These are phyloP conservation scores for Aspergillus novofumigatus DNA, from an alignment of 2,329 filamentous ascomycete genomes.

Conservation along the genomic window DNA sequence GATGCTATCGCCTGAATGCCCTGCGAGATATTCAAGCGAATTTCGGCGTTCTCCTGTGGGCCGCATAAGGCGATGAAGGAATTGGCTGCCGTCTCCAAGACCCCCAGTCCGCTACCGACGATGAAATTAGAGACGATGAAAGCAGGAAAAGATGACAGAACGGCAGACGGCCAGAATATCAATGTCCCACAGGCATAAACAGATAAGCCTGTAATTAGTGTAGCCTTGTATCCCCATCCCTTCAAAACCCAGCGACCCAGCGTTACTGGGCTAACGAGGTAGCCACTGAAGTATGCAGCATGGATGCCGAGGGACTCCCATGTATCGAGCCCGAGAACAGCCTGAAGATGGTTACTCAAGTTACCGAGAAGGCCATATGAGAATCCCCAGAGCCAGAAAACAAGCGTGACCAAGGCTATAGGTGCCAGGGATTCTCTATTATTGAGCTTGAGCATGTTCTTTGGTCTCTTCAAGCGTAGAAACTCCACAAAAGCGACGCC, in stretches of 20 bases:
- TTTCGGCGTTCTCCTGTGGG: conserved; percentile 56
- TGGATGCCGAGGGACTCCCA: conserved; percentile 49
- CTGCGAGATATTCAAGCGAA: conserved; percentile 58
- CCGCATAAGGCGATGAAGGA: conserved; percentile 61
- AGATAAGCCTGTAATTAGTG: conserved; percentile 56
- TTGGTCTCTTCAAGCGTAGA: conserved; percentile 53
- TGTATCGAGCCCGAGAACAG: conserved; percentile 39
- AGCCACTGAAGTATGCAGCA: conserved; percentile 57
- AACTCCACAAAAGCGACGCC: conserved; percentile 57
- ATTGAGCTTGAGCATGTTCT: conserved; percentile 57
- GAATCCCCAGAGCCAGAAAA: conserved; percentile 88
- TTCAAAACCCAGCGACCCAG: conserved; percentile 54
- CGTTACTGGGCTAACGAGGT: conserved; percentile 52
- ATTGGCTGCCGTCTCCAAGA: conserved; percentile 58
- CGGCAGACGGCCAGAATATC: conserved; percentile 62
- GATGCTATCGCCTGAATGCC: conserved; percentile 60
- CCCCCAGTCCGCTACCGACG: conserved; percentile 56
- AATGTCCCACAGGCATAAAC: conserved; percentile 61
- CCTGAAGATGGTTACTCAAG: conserved; percentile 63
- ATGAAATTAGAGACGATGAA: conserved; percentile 62
- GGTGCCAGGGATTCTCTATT: conserved; percentile 56
- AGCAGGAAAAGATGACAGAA: conserved; percentile 57
- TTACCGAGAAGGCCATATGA: conserved; percentile 83
- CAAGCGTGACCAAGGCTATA: conserved; percentile 63
- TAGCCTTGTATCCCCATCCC: conserved; percentile 59